These are phyloP conservation scores for Eucalyptus erythrocorys DNA, from an alignment of 345 rosid genomes.

Conservation along the genomic window DNA sequence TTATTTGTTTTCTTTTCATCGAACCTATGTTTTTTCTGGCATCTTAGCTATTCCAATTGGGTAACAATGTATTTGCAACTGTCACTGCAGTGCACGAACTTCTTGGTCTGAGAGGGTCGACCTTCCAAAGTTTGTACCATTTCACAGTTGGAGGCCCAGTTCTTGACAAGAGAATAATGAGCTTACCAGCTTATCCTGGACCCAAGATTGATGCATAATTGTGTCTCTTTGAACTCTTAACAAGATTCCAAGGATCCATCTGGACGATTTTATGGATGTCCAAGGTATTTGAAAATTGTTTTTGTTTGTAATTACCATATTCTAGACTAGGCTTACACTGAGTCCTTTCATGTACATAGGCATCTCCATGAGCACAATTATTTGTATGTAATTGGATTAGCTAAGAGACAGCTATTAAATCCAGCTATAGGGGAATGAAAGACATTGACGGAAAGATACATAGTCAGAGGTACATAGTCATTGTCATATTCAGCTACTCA, in stretches of 20 bases:
- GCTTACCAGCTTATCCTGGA: slow-evolving; percentile 88
- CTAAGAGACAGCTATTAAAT: not conserved
- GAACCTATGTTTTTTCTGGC: not conserved
- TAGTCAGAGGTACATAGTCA: not conserved
- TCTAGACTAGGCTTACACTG: not conserved
- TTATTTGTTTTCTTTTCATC: not conserved
- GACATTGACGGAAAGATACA: not conserved
- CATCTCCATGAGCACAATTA: not conserved
- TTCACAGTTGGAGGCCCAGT: slow-evolving; percentile 83
- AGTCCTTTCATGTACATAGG: not conserved
- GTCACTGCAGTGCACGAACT: slow-evolving; percentile 49
- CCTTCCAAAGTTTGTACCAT: slow-evolving; percentile 78
- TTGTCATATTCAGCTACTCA: not conserved
- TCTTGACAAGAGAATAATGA: slow-evolving; percentile 77
- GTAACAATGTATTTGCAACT: not conserved
- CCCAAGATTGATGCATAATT: slow-evolving; percentile 37
- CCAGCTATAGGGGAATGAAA: not conserved
- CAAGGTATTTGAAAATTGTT: not conserved
- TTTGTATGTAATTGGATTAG: not conserved
- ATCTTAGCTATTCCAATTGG: not conserved
- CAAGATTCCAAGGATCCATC: not conserved
- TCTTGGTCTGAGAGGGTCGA: slow-evolving; percentile 51
- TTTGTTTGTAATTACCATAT: not conserved
- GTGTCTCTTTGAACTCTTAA: not conserved
- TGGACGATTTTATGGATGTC: not conserved